These are phyloP conservation scores for Cladobotryum protrusum DNA, from an alignment of 2,329 filamentous ascomycete species.

Conservation along the genomic window DNA sequence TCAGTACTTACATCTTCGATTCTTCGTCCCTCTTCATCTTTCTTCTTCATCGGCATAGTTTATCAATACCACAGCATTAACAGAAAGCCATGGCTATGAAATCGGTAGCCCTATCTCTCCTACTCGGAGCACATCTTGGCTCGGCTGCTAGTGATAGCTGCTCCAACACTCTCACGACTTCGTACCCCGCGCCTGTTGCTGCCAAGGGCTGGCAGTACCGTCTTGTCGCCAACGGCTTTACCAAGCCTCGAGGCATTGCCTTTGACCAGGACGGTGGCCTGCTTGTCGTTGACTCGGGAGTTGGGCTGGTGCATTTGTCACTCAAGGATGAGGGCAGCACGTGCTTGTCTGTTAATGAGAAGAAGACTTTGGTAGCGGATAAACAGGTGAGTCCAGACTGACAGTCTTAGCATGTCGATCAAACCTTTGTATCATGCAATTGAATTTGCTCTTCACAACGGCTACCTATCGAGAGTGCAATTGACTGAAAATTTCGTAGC, in stretches of 20 bases:
- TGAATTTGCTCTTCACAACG: background rate
- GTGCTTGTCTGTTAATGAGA: slow-evolving; percentile 33
- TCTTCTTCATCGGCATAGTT: too few relatives aligned
- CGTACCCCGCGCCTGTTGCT: slow-evolving; percentile 31
- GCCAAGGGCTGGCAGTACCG: slow-evolving; percentile 39
- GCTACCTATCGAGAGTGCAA: background rate
- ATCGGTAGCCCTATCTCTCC: background rate
- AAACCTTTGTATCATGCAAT: background rate
- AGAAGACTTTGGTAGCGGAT: slow-evolving; percentile 31
- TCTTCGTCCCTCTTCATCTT: too few relatives aligned
- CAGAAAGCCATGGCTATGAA: background rate
- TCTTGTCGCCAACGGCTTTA: slow-evolving; percentile 36
- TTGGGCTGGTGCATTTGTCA: slow-evolving; percentile 35
- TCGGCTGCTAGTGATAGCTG: slow-evolving; percentile 19
- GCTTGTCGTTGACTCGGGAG: slow-evolving; percentile 38
- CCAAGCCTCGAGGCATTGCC: slow-evolving; percentile 37
- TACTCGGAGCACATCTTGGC: background rate
- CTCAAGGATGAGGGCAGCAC: slow-evolving; percentile 37
- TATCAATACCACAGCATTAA: too few relatives aligned
- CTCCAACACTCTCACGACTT: slow-evolving; percentile 28
- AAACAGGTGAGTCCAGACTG: slow-evolving; percentile 23
- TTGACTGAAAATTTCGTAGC: slow-evolving; percentile 24
- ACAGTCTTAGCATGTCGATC: too few relatives aligned
- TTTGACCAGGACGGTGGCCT: slow-evolving; percentile 41
- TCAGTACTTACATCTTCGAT: too few relatives aligned